Conservation (phyloP, 2,329 filamentous ascomycete genomes). For the Ramichloridium luteum region DNA sequence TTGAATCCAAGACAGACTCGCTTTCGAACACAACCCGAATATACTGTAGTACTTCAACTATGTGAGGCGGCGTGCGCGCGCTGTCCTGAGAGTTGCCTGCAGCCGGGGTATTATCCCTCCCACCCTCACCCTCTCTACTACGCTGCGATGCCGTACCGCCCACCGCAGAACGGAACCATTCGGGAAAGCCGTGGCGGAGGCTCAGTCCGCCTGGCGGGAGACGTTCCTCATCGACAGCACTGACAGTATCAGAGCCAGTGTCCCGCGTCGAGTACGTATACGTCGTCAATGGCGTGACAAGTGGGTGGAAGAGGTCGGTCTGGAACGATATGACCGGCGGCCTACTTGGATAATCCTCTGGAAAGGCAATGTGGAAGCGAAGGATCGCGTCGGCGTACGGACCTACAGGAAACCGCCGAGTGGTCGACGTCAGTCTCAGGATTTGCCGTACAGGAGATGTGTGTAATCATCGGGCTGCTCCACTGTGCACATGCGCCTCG, state of each 20-base stretch:
- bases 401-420: no score
- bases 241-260: slow-evolving; percentile 63
- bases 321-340: slow-evolving; percentile 79
- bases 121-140: slow-evolving; percentile 1
- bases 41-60: slow-evolving; percentile 58
- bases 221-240: slow-evolving; percentile 69
- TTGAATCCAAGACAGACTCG: slow-evolving; percentile 59
- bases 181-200: slow-evolving; percentile 76
- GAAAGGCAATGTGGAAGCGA: slow-evolving; percentile 82
- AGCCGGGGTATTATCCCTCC: slow-evolving; percentile 1
- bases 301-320: slow-evolving; percentile 88
- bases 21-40: slow-evolving; percentile 73
- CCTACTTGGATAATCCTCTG: slow-evolving; percentile 61
- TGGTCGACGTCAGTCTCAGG: background rate
- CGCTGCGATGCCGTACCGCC: slow-evolving; percentile 1
- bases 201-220: slow-evolving; percentile 84
- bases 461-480: no score
- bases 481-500: no score
- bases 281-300: slow-evolving; percentile 85
- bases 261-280: slow-evolving; percentile 81
- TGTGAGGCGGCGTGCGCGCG: slow-evolving; percentile 16
- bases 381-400: slow-evolving; percentile 81
- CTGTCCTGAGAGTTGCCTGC: slow-evolving; percentile 2
- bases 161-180: slow-evolving; percentile 52
- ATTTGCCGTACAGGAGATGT: background rate